A percentile compares a stretch with the other conserved stretches of the same genome.
Evolutionary conservation across 768 basidiomycete species (phyloP).

Genomic region (Termitomyces sp.): DNA sequence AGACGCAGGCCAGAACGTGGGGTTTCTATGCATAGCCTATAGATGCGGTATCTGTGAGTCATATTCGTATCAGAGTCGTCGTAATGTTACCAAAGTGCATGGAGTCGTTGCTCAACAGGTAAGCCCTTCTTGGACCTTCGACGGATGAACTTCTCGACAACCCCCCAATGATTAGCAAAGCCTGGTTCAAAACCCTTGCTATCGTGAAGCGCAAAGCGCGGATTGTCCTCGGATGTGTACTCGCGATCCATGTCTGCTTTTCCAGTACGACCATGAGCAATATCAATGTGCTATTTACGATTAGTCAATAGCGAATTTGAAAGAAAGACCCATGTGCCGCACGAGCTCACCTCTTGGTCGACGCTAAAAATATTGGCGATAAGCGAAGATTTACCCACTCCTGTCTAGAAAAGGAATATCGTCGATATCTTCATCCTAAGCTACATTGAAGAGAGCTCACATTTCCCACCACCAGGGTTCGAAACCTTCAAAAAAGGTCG

Average conservation of each 20-base stretch:
- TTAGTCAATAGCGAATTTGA: background rate
- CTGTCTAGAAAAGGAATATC: background rate
- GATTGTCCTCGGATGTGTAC: background rate
- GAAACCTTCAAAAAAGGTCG: background rate
- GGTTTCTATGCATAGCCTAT: slow-evolving; percentile 1
- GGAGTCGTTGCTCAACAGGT: background rate
- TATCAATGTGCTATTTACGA: background rate
- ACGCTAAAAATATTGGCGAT: background rate
- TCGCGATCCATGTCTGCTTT: background rate
- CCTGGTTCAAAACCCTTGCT: slow-evolving; percentile 1
- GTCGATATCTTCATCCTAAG: background rate
- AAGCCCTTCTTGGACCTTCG: background rate
- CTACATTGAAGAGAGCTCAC: background rate
- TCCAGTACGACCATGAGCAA: background rate
- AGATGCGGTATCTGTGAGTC: background rate
- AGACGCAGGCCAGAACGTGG: background rate
- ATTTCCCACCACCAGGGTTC: slow-evolving; percentile 3
- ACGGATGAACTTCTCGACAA: background rate
- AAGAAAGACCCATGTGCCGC: background rate
- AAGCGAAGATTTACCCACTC: slow-evolving; percentile 1
- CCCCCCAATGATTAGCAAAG: background rate
- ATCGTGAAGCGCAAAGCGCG: background rate
- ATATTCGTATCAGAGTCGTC: background rate
- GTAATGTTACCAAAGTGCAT: background rate
- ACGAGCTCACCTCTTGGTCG: background rate